Evolutionary conservation across 192 early-diverging fungal genomes (phyloP).

Genomic region (Coemansia sp.): DNA sequence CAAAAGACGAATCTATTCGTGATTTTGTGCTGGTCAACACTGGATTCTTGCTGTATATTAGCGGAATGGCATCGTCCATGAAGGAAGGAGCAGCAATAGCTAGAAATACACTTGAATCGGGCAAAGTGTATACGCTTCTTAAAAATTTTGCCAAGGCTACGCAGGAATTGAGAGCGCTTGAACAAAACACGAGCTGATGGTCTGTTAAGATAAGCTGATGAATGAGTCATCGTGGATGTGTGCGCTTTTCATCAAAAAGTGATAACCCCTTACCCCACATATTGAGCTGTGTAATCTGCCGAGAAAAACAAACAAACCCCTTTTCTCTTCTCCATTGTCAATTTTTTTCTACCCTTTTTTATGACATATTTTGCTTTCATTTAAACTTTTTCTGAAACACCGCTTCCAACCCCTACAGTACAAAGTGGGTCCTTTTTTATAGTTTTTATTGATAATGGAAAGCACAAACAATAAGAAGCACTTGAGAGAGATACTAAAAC

Average conservation of each 20-base stretch:
- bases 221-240: too few relatives aligned
- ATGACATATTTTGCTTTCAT: neutral
- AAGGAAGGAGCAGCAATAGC: conserved; percentile 79
- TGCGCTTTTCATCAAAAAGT: too few relatives aligned
- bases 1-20: conserved; percentile 63
- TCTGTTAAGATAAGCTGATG: too few relatives aligned
- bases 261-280: neutral
- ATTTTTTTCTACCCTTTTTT: too few relatives aligned
- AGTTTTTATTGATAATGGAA: neutral
- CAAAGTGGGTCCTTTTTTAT: too few relatives aligned
- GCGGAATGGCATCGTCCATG: conserved; percentile 70
- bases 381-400: neutral
- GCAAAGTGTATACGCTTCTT: conserved; percentile 65
- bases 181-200: too few relatives aligned
- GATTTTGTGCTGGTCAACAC: conserved; percentile 94
- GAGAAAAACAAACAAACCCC: neutral
- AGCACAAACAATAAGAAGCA: conserved; percentile 9
- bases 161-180: conserved; percentile 2
- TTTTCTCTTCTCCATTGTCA: neutral
- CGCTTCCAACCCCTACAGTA: neutral
- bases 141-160: conserved; percentile 60
- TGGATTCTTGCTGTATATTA: conserved; percentile 79
- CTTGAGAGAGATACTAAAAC: conserved; percentile 65
- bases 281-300: neutral
- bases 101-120: conserved; percentile 67